Evolutionary conservation across 2,329 filamentous ascomycete species (phyloP), one percentile per base, ranked within the genome.

Genomic region (Exophiala sideris): DNA sequence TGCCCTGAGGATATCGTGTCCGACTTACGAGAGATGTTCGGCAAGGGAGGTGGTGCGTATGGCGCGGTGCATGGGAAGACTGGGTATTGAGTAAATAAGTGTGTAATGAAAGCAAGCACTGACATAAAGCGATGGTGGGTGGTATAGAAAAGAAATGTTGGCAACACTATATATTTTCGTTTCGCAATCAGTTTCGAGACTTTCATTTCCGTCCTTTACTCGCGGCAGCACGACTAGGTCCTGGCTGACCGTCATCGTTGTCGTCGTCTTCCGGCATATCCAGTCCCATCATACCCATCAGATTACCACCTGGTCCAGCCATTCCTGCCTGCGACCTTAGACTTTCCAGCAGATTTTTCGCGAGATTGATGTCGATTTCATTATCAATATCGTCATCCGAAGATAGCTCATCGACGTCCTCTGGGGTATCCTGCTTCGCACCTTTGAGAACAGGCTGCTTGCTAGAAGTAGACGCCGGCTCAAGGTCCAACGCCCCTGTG

Each of bases 301-400:
- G 75, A 67, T 96, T 97, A 1, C 91, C 85, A 2, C 88, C 88
- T 1, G 94, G 94, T 0, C 94, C 94, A 32, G 89, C 79, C 76
- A 87, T 82, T 10, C 94, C 94, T 14, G 79, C 89, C 69, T 97
- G 92, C 12, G 88, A 86, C 67, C 95, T 95, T 72, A 99, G 91
- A 64, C 89, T 92, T 69, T 96, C 90, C 1, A 99, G 76, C 50
- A 99, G 76, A 65, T 97, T 97, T 69, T 88, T 90, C 14, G 89
- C 91, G 20, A 99, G 77, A 58, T 94, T 92, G 62, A 91, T 88
- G 67, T 97, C 89, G 24, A 94, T 83, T 59, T 91, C 79, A 3
- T 94, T 80, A 49, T 87, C 84, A 0, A 79, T 57, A 21, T 71
- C 70, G 35, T 64, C 60, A 35, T 59, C 54, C n/a, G 42, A 42